Conservation (phyloP, 768 basidiomycete species). For the Sporobolomyces phaffii region DNA sequence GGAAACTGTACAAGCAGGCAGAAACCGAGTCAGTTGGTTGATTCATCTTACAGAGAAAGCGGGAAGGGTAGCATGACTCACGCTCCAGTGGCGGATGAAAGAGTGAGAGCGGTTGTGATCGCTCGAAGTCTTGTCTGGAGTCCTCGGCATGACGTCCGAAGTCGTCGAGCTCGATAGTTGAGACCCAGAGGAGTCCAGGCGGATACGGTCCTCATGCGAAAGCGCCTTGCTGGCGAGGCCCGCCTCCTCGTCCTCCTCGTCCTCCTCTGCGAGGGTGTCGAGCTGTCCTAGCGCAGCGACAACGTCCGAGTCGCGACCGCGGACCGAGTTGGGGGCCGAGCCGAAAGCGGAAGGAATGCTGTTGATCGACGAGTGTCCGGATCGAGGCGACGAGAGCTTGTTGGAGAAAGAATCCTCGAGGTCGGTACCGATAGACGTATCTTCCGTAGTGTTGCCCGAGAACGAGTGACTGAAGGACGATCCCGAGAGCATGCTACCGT, state of each 20-base stretch:
- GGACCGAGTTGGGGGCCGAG: conserved; percentile 6
- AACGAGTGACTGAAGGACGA: conserved; percentile 31
- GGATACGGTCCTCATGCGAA: background rate
- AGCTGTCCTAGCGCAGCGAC: conserved; percentile 24
- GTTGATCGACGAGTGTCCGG: conserved; percentile 22
- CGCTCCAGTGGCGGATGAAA: conserved; percentile 38
- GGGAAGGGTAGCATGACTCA: too few relatives aligned
- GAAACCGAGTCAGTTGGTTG: background rate
- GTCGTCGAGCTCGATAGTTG: conserved; percentile 16
- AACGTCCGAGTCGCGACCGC: conserved; percentile 14
- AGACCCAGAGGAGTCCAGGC: conserved; percentile 21
- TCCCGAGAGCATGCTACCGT: conserved; percentile 27
- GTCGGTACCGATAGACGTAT: conserved; percentile 34
- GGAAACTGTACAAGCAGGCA: conserved; percentile 27
- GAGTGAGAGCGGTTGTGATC: conserved; percentile 35
- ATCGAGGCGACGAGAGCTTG: conserved; percentile 23
- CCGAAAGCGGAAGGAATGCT: background rate
- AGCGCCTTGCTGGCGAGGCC: background rate
- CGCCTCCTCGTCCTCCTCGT: conserved; percentile 34
- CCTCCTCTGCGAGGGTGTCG: conserved; percentile 38
- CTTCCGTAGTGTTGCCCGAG: conserved; percentile 38
- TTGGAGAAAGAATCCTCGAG: conserved; percentile 28
- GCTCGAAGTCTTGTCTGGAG: conserved; percentile 19
- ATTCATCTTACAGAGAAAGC: background rate
- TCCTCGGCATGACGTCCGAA: conserved; percentile 30